These are phyloP conservation scores for Xylariaceae sp. DNA, from an alignment of 2,329 filamentous ascomycete species.

Conservation along the genomic window DNA sequence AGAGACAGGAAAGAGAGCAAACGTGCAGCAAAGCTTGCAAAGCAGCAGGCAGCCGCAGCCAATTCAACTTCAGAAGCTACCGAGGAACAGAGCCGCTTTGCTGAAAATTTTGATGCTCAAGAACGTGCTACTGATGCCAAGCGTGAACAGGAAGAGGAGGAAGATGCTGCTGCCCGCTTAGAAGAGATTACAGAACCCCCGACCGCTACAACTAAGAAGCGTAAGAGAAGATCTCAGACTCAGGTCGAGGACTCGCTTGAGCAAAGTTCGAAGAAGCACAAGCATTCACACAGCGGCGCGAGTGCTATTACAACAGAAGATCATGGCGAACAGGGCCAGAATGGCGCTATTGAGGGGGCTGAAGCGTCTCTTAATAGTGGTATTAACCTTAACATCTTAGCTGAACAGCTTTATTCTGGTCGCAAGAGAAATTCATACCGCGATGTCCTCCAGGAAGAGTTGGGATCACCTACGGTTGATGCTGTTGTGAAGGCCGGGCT, in stretches of 20 bases:
- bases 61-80: neutral
- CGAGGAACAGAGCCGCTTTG: slow-evolving; percentile 19
- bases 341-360: neutral
- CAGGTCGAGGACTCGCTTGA: slow-evolving; percentile 12
- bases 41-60: slow-evolving; percentile 7
- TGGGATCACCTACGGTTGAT: neutral
- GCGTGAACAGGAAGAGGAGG: slow-evolving; percentile 12
- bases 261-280: slow-evolving; percentile 30
- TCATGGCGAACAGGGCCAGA: neutral
- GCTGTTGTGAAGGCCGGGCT: neutral
- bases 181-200: neutral
- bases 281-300: slow-evolving; percentile 14
- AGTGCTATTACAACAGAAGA: neutral
- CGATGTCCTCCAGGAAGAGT: slow-evolving; percentile 3
- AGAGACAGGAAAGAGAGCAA: slow-evolving; percentile 25
- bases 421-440: slow-evolving; percentile 24
- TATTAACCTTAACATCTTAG: slow-evolving; percentile 34
- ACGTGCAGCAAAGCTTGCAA: slow-evolving; percentile 24
- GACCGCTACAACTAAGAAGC: slow-evolving; percentile 17
- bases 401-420: slow-evolving; percentile 34
- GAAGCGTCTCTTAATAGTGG: neutral
- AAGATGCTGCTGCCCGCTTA: neutral
- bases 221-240: slow-evolving; percentile 20
- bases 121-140: slow-evolving; percentile 1
- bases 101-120: slow-evolving; percentile 22